Evolutionary conservation across 805 yeast species (phyloP), one percentile per base, ranked within the genome.

Genomic region (Lipomyces mesembrius): DNA sequence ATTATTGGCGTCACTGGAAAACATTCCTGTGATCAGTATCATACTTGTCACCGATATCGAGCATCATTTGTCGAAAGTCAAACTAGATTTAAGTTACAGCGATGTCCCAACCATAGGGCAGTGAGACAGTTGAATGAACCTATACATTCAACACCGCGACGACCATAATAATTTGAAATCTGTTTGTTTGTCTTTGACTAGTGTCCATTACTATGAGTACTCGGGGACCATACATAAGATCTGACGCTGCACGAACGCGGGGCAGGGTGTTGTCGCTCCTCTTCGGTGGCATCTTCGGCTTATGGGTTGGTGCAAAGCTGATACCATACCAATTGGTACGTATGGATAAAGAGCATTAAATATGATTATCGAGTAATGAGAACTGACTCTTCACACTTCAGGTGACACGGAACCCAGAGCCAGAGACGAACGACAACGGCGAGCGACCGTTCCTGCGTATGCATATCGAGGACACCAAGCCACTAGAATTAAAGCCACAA

Each of bases 231-330:
- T 58, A 59, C 39, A 46, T 51, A 39, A n/a, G 61, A 29, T 29
- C 29, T n/a, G 61, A 59, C 17, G 57, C 46, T 12, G 56, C 61
- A 14, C 25, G 25, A 11, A 39, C 43, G 27, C 61, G 61, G n/a
- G 61, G 61, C 17, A 55, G 61, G 12, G 61, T 59, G 56, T 22
- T 59, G 37, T 59, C 61, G 17, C 37, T 59, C 3, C 25, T 59
- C 14, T 27, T 59, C 7, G 61, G 61, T 11, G 61, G 61, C 27
- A n/a, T 59, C 11, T 22, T 51, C 14, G 61, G 61, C 29, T 20
- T 59, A 12, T 59, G 49, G 32, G 20, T 59, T 12, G 61, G 61
- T 22, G 57, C 43, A 20, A 59, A 59, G 46, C 12, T 59, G 17
- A 59, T 59, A 29, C 61, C 61, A 29, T 59, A 59, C 22, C 27